Conservation (phyloP, 2,329 filamentous ascomycete species). For the Penicillium italicum region DNA sequence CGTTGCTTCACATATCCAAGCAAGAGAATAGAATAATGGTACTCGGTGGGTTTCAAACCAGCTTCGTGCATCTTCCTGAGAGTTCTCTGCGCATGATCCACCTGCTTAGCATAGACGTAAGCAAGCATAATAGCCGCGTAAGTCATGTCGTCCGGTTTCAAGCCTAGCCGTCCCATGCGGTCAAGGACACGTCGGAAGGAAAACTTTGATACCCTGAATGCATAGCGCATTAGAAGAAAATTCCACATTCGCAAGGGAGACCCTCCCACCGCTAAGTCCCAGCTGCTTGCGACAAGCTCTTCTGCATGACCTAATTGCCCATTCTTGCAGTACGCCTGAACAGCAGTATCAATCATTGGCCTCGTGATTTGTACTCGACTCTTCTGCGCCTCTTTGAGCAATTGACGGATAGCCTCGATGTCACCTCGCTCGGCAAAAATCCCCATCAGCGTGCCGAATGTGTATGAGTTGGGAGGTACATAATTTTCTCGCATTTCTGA, state of each 20-base stretch:
- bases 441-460: slow-evolving; percentile 70
- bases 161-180: slow-evolving; percentile 51
- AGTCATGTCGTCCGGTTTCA: slow-evolving; percentile 55
- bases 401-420: slow-evolving; percentile 61
- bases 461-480: slow-evolving; percentile 57
- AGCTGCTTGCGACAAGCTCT: slow-evolving; percentile 55
- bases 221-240: slow-evolving; percentile 66
- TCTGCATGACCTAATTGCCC: slow-evolving; percentile 55
- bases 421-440: slow-evolving; percentile 70
- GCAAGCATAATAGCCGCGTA: slow-evolving; percentile 61
- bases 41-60: slow-evolving; percentile 39
- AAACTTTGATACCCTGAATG: slow-evolving; percentile 57
- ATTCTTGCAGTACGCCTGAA: slow-evolving; percentile 64
- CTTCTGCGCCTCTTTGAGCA: slow-evolving; percentile 63
- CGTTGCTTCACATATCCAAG: slow-evolving; percentile 50
- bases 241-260: slow-evolving; percentile 71
- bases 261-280: slow-evolving; percentile 50
- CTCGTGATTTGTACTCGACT: slow-evolving; percentile 50
- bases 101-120: slow-evolving; percentile 51
- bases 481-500: slow-evolving; percentile 52
- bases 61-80: slow-evolving; percentile 38
- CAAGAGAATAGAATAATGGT: slow-evolving; percentile 48
- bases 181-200: slow-evolving; percentile 53
- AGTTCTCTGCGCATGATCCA: slow-evolving; percentile 55
- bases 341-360: slow-evolving; percentile 61